Percentiles rank a stretch among this genome's conserved stretches.
These are phyloP conservation scores for Cercospora beticola DNA, from an alignment of 2,329 filamentous ascomycete genomes.

Conservation along the genomic window DNA sequence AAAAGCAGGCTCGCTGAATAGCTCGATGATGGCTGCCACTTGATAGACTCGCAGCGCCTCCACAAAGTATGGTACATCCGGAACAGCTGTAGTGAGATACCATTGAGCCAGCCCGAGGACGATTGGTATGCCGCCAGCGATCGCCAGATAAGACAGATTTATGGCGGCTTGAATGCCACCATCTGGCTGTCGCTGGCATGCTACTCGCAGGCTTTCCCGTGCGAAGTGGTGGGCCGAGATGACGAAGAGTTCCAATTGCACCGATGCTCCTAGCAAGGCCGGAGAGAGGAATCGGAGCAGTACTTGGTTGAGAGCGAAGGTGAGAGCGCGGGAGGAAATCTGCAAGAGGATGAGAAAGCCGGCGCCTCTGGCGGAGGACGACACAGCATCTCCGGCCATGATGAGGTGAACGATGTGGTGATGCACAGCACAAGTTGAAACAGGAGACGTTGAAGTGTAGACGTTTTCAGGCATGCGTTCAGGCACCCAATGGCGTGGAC, in stretches of 20 bases:
- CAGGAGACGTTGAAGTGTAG: not conserved
- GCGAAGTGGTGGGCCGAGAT: conserved; percentile 94
- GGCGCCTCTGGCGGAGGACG: conserved; percentile 65
- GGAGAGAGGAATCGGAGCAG: conserved; percentile 86
- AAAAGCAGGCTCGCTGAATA: conserved; percentile 85
- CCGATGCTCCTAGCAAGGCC: conserved; percentile 76
- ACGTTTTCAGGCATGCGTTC: not conserved
- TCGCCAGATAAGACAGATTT: conserved; percentile 81
- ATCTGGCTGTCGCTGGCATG: conserved; percentile 69
- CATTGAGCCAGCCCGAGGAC: conserved; percentile 58
- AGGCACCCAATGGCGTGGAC: not conserved
- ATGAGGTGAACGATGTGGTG: not conserved
- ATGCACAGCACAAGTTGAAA: not conserved
- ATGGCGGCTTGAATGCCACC: conserved; percentile 69
- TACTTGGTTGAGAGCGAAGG: conserved; percentile 88
- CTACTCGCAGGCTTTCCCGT: conserved; percentile 85
- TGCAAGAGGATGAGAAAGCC: conserved; percentile 86
- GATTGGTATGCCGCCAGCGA: conserved; percentile 66
- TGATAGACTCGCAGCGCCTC: conserved; percentile 57
- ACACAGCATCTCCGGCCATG: conserved; percentile 37
- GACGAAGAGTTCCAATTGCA: conserved; percentile 90
- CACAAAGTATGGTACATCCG: conserved; percentile 61
- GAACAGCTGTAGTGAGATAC: conserved; percentile 61
- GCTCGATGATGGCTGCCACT: conserved; percentile 66
- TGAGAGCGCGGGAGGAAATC: conserved; percentile 79